Evolutionary conservation across 1,139 yeast species (phyloP).

Genomic region (Taphrina flavorubra): DNA sequence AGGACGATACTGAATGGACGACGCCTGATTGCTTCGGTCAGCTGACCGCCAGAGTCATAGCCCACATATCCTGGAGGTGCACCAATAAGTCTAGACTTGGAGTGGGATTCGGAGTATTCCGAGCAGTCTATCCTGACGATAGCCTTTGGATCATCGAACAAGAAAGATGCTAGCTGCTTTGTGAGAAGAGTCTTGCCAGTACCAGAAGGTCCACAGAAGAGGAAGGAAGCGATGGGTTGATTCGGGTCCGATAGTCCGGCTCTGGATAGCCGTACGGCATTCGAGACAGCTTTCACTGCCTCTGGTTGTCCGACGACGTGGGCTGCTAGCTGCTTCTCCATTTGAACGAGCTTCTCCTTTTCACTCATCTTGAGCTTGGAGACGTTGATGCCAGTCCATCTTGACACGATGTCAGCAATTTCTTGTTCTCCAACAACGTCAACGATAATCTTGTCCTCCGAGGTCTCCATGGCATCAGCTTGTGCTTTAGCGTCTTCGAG

Average conservation of each 20-base stretch:
- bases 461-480: slow-evolving; percentile 53
- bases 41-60: slow-evolving; percentile 94
- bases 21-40: slow-evolving; percentile 88
- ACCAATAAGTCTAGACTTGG: slow-evolving; percentile 91
- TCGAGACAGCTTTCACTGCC: slow-evolving; percentile 94
- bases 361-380: slow-evolving; percentile 93
- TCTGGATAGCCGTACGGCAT: slow-evolving; percentile 88
- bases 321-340: slow-evolving; percentile 83
- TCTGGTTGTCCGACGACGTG: slow-evolving; percentile 95
- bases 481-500: slow-evolving; percentile 78
- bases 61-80: slow-evolving; percentile 99
- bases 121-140: slow-evolving; percentile 98
- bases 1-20: slow-evolving; percentile 93
- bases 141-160: slow-evolving; percentile 93
- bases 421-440: slow-evolving; percentile 93
- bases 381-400: slow-evolving; percentile 99
- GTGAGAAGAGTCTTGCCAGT: slow-evolving; percentile 99
- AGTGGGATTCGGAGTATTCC: slow-evolving; percentile 92
- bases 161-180: slow-evolving; percentile 91
- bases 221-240: slow-evolving; percentile 86
- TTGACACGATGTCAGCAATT: slow-evolving; percentile 95
- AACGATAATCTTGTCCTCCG: slow-evolving; percentile 65
- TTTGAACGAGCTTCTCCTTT: slow-evolving; percentile 85
- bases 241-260: slow-evolving; percentile 96
- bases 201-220: slow-evolving; percentile 94